These are phyloP conservation scores for Endoconidiophora laricicola DNA, from an alignment of 2,329 filamentous ascomycete genomes.

Conservation along the genomic window DNA sequence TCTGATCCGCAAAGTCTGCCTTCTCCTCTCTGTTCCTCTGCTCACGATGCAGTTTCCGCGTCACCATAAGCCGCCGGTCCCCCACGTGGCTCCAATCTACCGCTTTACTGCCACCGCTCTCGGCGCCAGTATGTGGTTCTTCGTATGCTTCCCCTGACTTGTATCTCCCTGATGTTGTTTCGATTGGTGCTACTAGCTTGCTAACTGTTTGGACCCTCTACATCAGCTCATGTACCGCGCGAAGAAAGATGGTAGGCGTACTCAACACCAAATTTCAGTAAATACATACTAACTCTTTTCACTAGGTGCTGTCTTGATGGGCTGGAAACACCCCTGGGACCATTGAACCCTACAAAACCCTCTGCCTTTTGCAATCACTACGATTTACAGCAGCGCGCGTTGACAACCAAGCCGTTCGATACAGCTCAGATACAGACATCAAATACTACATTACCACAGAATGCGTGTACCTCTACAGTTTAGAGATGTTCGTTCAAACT, in stretches of 20 bases:
- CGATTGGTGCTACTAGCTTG: too few species aligned
- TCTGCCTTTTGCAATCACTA: not conserved
- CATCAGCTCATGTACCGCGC: conserved; percentile 80
- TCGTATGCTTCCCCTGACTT: conserved; percentile 42
- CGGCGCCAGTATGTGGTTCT: conserved; percentile 98
- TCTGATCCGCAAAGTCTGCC: not conserved
- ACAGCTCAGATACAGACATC: not conserved
- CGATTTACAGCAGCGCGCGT: not conserved
- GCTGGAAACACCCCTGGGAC: conserved; percentile 94
- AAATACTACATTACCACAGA: not conserved
- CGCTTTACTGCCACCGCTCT: conserved; percentile 73
- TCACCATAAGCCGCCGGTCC: conserved; percentile 23
- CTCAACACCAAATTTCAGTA: too few species aligned
- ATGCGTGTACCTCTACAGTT: not conserved
- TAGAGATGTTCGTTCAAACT: not conserved
- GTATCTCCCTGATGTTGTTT: too few species aligned
- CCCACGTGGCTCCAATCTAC: conserved; percentile 48
- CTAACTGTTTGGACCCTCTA: not conserved
- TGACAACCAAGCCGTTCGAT: not conserved
- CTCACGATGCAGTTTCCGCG: conserved; percentile 9
- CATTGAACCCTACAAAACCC: conserved; percentile 39
- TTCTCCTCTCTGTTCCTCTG: not conserved
- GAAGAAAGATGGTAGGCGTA: conserved; percentile 66
- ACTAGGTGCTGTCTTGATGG: conserved; percentile 57
- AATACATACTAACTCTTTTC: conserved; percentile 11